phyloP scores from a whole-genome alignment of 2,329 filamentous ascomycete genomes.

The Pseudogymnoascus destructans region DNA sequence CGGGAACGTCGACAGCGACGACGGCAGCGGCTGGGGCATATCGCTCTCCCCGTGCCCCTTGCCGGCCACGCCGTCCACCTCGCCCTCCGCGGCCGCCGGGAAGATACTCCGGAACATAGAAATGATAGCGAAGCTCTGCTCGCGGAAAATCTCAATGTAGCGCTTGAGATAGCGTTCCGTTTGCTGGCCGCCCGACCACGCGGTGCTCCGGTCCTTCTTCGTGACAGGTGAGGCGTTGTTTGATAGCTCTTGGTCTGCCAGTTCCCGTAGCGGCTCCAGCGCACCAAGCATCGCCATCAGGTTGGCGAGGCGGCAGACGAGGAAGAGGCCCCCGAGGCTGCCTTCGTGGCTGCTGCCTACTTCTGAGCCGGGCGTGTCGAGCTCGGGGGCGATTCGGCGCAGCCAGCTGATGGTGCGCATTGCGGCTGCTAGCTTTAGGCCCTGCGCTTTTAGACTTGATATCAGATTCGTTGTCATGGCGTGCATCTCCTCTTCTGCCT shows the following conservation, averaged over 20 bases:
- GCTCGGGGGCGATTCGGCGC: conserved; percentile 70
- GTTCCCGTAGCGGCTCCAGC: conserved; percentile 68
- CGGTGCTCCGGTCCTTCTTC: conserved; percentile 29
- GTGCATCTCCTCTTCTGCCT: conserved; percentile 79
- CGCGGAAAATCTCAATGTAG: conserved; percentile 93
- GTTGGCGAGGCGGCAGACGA: conserved; percentile 73
- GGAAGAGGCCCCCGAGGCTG: conserved; percentile 67
- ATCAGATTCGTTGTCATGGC: conserved; percentile 80
- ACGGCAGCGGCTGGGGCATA: conserved; percentile 50
- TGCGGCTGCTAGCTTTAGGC: conserved; percentile 76
- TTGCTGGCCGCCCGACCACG: conserved; percentile 67
- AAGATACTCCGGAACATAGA: conserved; percentile 92
- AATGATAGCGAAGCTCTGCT: conserved; percentile 92
- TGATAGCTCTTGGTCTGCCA: conserved; percentile 73
- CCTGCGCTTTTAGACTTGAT: conserved; percentile 58
- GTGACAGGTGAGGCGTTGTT: conserved; percentile 31
- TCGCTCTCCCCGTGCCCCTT: conserved; percentile 23
- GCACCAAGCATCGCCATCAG: conserved; percentile 70
- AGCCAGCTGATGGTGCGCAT: conserved; percentile 89
- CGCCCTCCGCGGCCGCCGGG: conserved; percentile 35
- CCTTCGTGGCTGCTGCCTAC: conserved; percentile 39
- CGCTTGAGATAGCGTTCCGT: conserved; percentile 89
- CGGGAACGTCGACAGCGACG: conserved; percentile 71
- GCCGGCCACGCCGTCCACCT: conserved; percentile 14
- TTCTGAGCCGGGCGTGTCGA: conserved; percentile 35